phyloP scores from a whole-genome alignment of 2,329 filamentous ascomycete genomes.

The Fusarium vanettenii region DNA sequence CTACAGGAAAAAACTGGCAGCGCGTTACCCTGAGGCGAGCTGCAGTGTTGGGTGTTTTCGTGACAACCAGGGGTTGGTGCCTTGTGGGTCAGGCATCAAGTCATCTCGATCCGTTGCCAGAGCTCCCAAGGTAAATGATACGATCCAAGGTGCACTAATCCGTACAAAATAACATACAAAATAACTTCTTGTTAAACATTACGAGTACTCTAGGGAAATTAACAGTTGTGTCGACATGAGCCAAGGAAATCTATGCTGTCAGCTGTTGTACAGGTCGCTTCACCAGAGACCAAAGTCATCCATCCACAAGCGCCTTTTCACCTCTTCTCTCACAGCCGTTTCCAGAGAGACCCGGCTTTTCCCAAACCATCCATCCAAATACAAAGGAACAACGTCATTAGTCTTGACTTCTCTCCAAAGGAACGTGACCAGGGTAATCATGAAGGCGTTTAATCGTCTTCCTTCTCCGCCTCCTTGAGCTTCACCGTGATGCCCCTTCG shows the following conservation, averaged over 20 bases:
- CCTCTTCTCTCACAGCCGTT: constrained; percentile 7
- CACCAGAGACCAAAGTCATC: constrained; percentile 16
- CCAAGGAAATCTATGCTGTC: constrained; percentile 38
- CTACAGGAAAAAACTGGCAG: constrained; percentile 42
- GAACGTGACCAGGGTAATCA: not conserved
- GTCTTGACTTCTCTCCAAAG: not conserved
- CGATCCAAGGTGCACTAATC: not conserved
- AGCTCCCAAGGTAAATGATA: not conserved
- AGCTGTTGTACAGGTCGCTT: constrained; percentile 37
- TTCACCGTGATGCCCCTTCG: constrained; percentile 56
- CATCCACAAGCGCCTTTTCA: constrained; percentile 16
- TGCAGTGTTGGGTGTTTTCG: constrained; percentile 20
- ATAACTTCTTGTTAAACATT: constrained; percentile 2
- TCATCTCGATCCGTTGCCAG: not conserved
- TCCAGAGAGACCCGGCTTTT: constrained; percentile 1
- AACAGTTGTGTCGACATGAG: constrained; percentile 32
- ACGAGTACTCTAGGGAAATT: constrained; percentile 23
- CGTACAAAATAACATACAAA: not conserved
- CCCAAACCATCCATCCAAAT: not conserved
- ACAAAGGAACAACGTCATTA: constrained; percentile 7
- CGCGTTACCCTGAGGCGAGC: constrained; percentile 29
- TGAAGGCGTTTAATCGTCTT: constrained; percentile 35
- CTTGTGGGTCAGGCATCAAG: constrained; percentile 34
- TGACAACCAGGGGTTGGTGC: constrained; percentile 27
- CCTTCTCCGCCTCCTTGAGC: constrained; percentile 56